phyloP scores from a whole-genome alignment of 805 yeast species.

The Pichia exigua region DNA sequence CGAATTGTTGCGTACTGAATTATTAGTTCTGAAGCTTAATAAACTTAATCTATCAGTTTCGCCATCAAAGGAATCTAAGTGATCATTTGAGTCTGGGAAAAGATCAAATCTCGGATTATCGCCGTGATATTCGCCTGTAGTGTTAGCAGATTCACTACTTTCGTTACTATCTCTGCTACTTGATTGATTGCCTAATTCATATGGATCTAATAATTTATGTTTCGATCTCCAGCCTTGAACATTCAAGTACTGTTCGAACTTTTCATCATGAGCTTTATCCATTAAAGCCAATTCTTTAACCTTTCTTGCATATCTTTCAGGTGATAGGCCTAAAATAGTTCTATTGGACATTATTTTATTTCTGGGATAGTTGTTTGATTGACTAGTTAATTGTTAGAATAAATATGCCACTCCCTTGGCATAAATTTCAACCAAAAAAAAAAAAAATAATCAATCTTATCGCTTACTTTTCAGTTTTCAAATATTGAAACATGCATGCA shows the following conservation, averaged over 20 bases:
- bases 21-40: neutral
- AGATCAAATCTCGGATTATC: neutral
- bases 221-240: neutral
- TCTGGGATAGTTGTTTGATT: neutral
- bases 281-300: neutral
- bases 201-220: neutral
- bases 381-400: no score
- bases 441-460: neutral
- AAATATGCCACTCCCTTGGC: no score
- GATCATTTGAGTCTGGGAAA: conserved; percentile 1
- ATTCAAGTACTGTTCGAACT: neutral
- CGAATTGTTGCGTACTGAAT: no score
- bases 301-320: neutral
- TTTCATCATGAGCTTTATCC: neutral
- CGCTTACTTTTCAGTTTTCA: neutral
- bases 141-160: neutral
- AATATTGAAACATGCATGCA: no score
- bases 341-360: no score
- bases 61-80: neutral
- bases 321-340: no score
- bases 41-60: conserved; percentile 3
- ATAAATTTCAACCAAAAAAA: no score
- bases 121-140: conserved; percentile 1
- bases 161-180: neutral
- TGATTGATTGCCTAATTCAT: neutral